Base-by-base conservation (phyloP, 441 rosid genomes). In the Geranium incanum region DNA sequence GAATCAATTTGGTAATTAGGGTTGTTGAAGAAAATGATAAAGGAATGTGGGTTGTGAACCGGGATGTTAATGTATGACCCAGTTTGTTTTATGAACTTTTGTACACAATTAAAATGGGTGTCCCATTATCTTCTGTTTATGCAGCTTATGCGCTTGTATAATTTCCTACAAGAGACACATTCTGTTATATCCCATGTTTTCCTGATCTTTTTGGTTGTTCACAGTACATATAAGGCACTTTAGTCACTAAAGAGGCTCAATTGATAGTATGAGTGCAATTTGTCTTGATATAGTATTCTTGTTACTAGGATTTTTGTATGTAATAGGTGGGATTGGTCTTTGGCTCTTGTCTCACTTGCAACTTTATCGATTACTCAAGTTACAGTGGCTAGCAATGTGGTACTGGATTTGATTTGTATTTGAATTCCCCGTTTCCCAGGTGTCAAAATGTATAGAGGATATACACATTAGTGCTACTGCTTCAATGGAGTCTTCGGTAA, bases 401-500 rank as follows among this genome's bases (percentile, higher is more conserved):
- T 55, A 7, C 43, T 16, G 62, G 21, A 18, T 55, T 15, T 55
- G 18, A 55, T 55, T 18, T 55, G 6, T 55, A 6, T 45, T 55
- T 75, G 71, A 75, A 70, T 69, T 78, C 60, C 77, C 69, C 19
- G 71, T 68, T 74, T 57, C 67, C 8, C 70, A 38, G 72, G 73
- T 33, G 71, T 38, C 66, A 67, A 69, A 69, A 80, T 70, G 78
- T 37, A 36, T 69, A 36, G 28, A 60, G 36, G 48, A 70, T 39
- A 70, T 70, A 70, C 64, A 45, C 68, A n/a, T 45, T 79, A 74
- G 75, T 59, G 66, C 66, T 68, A 2, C 60, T 71, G 73, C 72
- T 73, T 63, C 36, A 55, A 77, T 78, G 82, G 84, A 74, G 71
- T 69, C 78, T 23, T 52, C 55, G 38, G 79, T 82, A 84, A 71